These are phyloP conservation scores for Aspergillus fumigatiaffinis DNA, from an alignment of 2,329 filamentous ascomycete genomes.

Conservation along the genomic window DNA sequence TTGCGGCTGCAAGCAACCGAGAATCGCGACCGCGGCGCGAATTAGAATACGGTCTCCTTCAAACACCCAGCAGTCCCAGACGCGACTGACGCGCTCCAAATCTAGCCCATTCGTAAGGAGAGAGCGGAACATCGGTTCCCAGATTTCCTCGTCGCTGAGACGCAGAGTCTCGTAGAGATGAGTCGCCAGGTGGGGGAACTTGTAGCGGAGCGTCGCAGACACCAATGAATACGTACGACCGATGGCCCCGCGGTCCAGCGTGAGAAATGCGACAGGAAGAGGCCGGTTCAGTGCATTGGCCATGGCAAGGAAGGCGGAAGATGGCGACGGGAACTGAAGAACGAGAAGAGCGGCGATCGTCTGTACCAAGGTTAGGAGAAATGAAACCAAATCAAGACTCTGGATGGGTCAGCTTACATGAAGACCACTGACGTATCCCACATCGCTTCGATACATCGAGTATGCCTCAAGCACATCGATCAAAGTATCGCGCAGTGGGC, in stretches of 20 bases:
- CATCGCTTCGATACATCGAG: slow-evolving; percentile 60
- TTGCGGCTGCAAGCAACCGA: slow-evolving; percentile 42
- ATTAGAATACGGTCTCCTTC: slow-evolving; percentile 54
- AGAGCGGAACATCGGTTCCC: slow-evolving; percentile 52
- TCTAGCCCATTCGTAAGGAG: slow-evolving; percentile 51
- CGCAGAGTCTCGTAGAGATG: slow-evolving; percentile 46
- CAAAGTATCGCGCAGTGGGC: slow-evolving; percentile 53
- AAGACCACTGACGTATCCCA: slow-evolving; percentile 57
- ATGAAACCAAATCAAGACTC: not conserved
- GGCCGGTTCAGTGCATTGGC: slow-evolving; percentile 60
- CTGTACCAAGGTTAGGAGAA: slow-evolving; percentile 15
- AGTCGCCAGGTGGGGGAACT: slow-evolving; percentile 51
- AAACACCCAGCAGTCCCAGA: slow-evolving; percentile 61
- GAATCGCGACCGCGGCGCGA: slow-evolving; percentile 41
- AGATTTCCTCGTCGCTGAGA: slow-evolving; percentile 42
- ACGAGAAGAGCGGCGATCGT: slow-evolving; percentile 57
- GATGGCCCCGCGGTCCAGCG: slow-evolving; percentile 54
- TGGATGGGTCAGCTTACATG: slow-evolving; percentile 41
- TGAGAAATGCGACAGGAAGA: slow-evolving; percentile 58
- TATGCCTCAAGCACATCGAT: slow-evolving; percentile 60
- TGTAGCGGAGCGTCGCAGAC: slow-evolving; percentile 55
- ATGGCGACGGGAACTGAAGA: slow-evolving; percentile 51
- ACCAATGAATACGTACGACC: slow-evolving; percentile 54
- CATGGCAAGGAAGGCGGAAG: slow-evolving; percentile 55
- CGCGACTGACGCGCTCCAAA: slow-evolving; percentile 50